These are phyloP conservation scores for Cordyceps cateniannulata DNA, from an alignment of 2,329 filamentous ascomycete species.

Conservation along the genomic window DNA sequence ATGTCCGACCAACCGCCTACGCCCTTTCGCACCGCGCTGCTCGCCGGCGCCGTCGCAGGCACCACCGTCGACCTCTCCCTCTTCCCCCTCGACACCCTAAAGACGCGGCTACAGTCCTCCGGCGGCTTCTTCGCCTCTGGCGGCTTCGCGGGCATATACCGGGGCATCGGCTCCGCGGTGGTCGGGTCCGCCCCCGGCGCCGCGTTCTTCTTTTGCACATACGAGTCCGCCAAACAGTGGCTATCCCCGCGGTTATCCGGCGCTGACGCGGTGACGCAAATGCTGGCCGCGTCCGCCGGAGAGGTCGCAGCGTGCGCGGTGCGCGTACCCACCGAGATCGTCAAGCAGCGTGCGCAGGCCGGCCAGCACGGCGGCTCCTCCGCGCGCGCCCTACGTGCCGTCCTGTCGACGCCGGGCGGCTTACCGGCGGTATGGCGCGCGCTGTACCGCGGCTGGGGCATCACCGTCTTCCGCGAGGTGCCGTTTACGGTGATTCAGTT, in stretches of 20 bases:
- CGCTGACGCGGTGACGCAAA: conserved; percentile 53
- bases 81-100: conserved; percentile 96
- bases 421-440: conserved; percentile 64
- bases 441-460: conserved; percentile 84
- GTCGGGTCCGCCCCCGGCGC: conserved; percentile 90
- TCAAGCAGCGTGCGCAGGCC: conserved; percentile 95
- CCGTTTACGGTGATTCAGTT: conserved; percentile 98
- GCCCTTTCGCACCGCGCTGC: conserved; percentile 54
- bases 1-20: conserved; percentile 18
- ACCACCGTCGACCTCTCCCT: conserved; percentile 95
- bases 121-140: conserved; percentile 72
- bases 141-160: conserved; percentile 88
- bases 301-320: conserved; percentile 91
- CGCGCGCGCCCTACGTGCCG: conserved; percentile 60
- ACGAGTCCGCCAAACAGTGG: conserved; percentile 66
- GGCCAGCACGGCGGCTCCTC: conserved; percentile 69
- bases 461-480: conserved; percentile 92
- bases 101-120: conserved; percentile 88
- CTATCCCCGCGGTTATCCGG: conserved; percentile 30
- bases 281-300: conserved; percentile 77
- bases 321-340: conserved; percentile 85
- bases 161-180: conserved; percentile 81
- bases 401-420: conserved; percentile 44
- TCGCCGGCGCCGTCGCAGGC: conserved; percentile 85
- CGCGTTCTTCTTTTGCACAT: conserved; percentile 95